Base-by-base conservation (phyloP, 176 grass and related monocot genomes). In the Carex littledalei region DNA sequence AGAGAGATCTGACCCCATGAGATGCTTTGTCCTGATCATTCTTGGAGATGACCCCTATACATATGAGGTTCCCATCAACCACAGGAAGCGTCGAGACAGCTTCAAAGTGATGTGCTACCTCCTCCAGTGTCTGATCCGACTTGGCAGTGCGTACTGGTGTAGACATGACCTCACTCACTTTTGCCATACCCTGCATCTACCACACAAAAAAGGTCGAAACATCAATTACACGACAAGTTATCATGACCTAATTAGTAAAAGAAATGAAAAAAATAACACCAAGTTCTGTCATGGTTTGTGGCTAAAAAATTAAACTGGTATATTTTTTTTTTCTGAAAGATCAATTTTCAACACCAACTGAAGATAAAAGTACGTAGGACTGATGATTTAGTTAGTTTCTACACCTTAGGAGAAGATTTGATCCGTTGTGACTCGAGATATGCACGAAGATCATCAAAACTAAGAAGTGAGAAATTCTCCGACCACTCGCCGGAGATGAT, bases 401-500 rank as follows among this genome's bases (percentile, higher is more conserved):
- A 67, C n/a, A 89, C 90, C 91, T 93, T 83, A 68, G 91, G 26
- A n/a, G n/a, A 73, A 6, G 45, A 87, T 0, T 67, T 49, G 3
- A 35, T n/a, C 54, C 84, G 26, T 81, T 94, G 91, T 0, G 96
- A 91, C 84, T 94, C 53, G 6, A 95, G 85, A 65, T 92, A 99
- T 5, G 34, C 73, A 2, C 90, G 89, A 24, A 99, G 87, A 63
- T 95, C 96, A 0, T 94, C 90, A 14, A 89, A 99, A 81, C 88
- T 92, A 16, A 98, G 77, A 31, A 98, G 81, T 16, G 90, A 98
- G 88, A 84, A 85, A 87, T 90, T 95, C 85, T 95, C 96, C 0
- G 90, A 88, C 96, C 96, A 99, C 85, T 91, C 96, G 0, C 91
- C 86, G 0, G 96, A 95, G 88, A 99, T 92, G 84, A 99, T 95